These are phyloP conservation scores for Triticum urartu DNA, from an alignment of 176 grass and related monocot genomes.

Conservation along the genomic window DNA sequence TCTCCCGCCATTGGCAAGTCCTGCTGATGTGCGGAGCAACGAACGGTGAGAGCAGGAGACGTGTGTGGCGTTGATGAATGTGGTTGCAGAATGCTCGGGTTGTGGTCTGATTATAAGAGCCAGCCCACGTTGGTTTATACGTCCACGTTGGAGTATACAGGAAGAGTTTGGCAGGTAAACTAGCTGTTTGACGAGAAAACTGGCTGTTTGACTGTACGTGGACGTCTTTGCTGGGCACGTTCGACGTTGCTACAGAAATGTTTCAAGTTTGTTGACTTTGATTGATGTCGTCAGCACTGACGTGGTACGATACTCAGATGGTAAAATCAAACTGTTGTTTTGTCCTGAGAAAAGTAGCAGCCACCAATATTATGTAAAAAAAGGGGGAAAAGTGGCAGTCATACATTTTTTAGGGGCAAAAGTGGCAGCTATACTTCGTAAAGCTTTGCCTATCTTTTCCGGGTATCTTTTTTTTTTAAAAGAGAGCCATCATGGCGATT, in stretches of 20 bases:
- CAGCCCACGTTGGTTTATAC: not conserved
- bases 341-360: not conserved
- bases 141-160: not conserved
- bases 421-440: no score
- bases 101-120: not conserved
- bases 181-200: not conserved
- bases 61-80: not conserved
- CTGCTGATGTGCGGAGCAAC: not conserved
- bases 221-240: not conserved
- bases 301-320: not conserved
- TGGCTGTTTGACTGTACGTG: not conserved
- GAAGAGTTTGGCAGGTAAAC: not conserved
- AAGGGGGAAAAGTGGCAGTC: no score
- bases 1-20: conserved; percentile 18
- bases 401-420: no score
- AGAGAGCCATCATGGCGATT: no score
- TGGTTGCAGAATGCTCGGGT: not conserved
- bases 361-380: not conserved
- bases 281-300: conserved; percentile 2
- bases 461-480: no score
- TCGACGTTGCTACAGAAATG: not conserved
- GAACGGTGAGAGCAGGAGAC: not conserved
- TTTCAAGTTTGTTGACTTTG: not conserved
- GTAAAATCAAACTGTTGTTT: not conserved
- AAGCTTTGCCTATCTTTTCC: no score